Evolutionary conservation across 1,284 basidiomycete genomes (phyloP), one percentile per base, ranked within the genome.

Genomic region (Papiliotrema flavescens): DNA sequence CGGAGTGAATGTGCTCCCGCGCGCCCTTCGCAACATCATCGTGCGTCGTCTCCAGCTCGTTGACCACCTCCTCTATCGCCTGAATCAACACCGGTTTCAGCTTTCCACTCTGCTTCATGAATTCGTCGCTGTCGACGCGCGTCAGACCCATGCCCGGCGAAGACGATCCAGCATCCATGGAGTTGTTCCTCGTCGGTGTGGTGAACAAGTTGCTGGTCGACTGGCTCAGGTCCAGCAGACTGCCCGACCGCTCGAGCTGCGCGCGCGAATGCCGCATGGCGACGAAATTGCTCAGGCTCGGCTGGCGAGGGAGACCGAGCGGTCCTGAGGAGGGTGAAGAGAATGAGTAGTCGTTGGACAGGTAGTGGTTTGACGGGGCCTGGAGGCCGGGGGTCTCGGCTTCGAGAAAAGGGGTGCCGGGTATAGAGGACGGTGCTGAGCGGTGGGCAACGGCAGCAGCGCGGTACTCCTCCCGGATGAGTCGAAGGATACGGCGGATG

Each of bases 21-120:
- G 94, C 91, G 59, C 90, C 91, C 77, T 91, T 95, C 3, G 91
- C 90, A 13, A 98, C 87, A 70, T 89, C 94, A 63, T 95, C 90
- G 68, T 96, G 92, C 1, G 95, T 94, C 3, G 90, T 93, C 73
- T 97, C 95, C 47, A 98, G 79, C 75, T 98, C 96, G 65, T 96
- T 92, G 46, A 97, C 82, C 15, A 98, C 88, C 71, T 98, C 90
- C 67, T 93, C 87, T 55, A 95, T 90, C 1, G 89, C 91, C 74
- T 91, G 89, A 81, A 93, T 90, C 47, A 94, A 79, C 1, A 78
- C 67, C 8, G 77, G 77, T 59, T 77, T 78, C 54, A 78, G 62
- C 55, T 71, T 76, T 45, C 62, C 65, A 32, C 67, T 69, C 60
- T 76, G 75, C 49, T 66, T 69, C 56, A 69, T 70, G 54, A 75